These are phyloP conservation scores for Diaporthe caulivora DNA, from an alignment of 2,329 filamentous ascomycete species.

Conservation along the genomic window DNA sequence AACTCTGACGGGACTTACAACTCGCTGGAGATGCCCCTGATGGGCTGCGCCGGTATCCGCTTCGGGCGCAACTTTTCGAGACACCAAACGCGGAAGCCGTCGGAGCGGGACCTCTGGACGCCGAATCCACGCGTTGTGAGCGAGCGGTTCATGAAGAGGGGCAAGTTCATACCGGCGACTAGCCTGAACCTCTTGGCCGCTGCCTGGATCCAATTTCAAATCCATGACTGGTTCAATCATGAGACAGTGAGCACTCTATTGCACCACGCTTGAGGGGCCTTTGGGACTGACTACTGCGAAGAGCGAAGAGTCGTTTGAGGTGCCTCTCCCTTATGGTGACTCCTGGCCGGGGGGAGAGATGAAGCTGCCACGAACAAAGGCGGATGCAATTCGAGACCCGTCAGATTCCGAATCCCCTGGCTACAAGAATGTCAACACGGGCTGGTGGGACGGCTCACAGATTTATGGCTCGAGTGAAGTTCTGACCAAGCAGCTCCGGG, in stretches of 20 bases:
- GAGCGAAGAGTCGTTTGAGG: constrained; percentile 1
- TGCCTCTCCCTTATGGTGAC: constrained; percentile 4
- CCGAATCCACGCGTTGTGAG: constrained; percentile 59
- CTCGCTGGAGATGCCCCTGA: constrained; percentile 53
- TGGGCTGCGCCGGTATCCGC: constrained; percentile 59
- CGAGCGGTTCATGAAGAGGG: constrained; percentile 55
- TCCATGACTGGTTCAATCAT: constrained; percentile 57
- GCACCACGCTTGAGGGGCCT: background rate
- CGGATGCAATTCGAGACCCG: background rate
- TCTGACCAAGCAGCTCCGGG: constrained; percentile 2
- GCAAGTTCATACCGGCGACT: constrained; percentile 58
- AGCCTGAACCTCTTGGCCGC: constrained; percentile 59
- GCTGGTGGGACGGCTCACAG: constrained; percentile 20
- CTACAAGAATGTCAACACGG: background rate
- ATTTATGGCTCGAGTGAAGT: constrained; percentile 15
- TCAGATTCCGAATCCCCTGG: constrained; percentile 3
- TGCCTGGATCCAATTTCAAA: constrained; percentile 64
- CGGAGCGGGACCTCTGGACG: constrained; percentile 53
- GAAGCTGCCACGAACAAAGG: constrained; percentile 12
- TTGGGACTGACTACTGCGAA: background rate
- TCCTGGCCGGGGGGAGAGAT: background rate
- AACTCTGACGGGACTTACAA: constrained; percentile 60
- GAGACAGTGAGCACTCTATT: constrained; percentile 40
- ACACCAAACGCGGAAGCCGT: constrained; percentile 40
- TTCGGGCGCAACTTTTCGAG: constrained; percentile 59